These are phyloP conservation scores for Gossypium schwendimanii DNA, from an alignment of 441 rosid genomes.

Conservation along the genomic window DNA sequence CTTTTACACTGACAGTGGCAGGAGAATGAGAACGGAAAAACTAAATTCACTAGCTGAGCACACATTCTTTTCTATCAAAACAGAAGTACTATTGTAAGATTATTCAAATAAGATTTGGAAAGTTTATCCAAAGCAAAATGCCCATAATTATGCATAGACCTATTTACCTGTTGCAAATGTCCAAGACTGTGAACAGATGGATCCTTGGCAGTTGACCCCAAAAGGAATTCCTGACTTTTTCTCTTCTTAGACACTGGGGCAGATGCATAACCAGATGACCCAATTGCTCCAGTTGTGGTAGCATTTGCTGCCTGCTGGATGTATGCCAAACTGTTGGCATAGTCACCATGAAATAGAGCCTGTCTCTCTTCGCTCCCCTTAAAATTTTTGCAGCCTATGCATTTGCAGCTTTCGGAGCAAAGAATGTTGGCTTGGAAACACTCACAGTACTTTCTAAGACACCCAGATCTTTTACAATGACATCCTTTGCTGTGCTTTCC, in stretches of 20 bases:
- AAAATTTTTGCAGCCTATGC: constrained; percentile 82
- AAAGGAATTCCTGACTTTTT: constrained; percentile 74
- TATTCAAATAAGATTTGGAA: background rate
- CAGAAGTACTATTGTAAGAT: background rate
- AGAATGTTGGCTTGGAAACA: constrained; percentile 87
- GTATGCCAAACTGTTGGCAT: constrained; percentile 69
- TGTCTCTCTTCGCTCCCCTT: constrained; percentile 80
- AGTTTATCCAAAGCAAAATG: background rate
- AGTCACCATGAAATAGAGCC: constrained; percentile 63
- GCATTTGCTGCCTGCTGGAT: constrained; percentile 99
- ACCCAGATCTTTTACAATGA: constrained; percentile 92
- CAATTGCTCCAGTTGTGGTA: constrained; percentile 96
- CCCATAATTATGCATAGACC: background rate
- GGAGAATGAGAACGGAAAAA: background rate
- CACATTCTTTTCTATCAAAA: background rate
- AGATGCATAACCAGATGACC: constrained; percentile 87
- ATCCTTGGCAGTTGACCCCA: constrained; percentile 59
- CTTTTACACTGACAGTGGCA: background rate
- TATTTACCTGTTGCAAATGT: constrained; percentile 65
- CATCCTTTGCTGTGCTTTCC: constrained; percentile 95
- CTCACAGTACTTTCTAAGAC: constrained; percentile 95
- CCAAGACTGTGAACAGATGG: constrained; percentile 50
- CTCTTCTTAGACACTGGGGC: constrained; percentile 67
- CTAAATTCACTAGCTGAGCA: background rate
- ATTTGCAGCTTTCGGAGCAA: constrained; percentile 89